phyloP scores from a whole-genome alignment of 202 grass and related monocot genomes.

The Carex sylvatica region DNA sequence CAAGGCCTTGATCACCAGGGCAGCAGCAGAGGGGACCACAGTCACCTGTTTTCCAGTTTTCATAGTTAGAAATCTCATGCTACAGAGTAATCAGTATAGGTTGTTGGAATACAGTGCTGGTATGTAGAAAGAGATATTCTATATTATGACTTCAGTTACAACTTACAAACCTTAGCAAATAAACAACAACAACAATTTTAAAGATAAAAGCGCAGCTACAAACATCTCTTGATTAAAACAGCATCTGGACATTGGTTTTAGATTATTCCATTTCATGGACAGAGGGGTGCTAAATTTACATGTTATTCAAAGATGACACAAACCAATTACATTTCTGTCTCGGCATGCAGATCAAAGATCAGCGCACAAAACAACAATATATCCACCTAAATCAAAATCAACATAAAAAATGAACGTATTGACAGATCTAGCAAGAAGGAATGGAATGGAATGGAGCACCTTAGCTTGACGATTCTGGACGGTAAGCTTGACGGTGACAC shows the following conservation, averaged over 20 bases:
- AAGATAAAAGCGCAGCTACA: background rate
- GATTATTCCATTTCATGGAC: background rate
- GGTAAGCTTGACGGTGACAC: slow-evolving; percentile 92
- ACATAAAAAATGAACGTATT: background rate
- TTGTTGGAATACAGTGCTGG: background rate
- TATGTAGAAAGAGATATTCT: background rate
- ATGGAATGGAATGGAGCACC: slow-evolving; percentile 25
- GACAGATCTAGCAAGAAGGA: background rate
- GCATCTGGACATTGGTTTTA: background rate
- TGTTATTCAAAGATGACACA: background rate
- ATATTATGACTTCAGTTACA: background rate
- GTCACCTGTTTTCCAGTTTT: slow-evolving; percentile 19
- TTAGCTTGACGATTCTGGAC: slow-evolving; percentile 93
- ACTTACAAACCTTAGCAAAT: background rate
- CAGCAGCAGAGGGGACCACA: slow-evolving; percentile 82
- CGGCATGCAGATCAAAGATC: background rate
- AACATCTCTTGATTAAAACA: background rate
- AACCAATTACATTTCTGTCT: background rate
- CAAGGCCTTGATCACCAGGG: slow-evolving; percentile 83
- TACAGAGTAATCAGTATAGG: background rate
- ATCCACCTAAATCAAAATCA: background rate
- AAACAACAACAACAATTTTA: background rate
- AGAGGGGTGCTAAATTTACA: background rate
- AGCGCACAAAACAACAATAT: background rate
- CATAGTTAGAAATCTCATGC: background rate